Conservation (phyloP, 75 land plant genomes). For the Larix kaempferi region DNA sequence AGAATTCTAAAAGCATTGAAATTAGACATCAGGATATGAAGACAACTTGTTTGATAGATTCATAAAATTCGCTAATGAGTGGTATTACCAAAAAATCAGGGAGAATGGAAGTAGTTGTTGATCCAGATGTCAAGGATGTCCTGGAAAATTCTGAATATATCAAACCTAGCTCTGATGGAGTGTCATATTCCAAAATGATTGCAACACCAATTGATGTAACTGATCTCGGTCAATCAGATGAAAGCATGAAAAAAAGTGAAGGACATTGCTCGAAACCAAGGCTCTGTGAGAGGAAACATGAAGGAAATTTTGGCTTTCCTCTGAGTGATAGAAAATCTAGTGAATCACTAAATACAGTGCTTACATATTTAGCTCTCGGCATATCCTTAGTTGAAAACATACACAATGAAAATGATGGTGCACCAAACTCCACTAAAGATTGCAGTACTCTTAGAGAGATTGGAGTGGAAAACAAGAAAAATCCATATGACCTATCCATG, state of each 20-base stretch:
- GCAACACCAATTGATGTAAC: not conserved
- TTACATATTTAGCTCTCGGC: not conserved
- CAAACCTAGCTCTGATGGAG: not conserved
- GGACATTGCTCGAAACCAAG: not conserved
- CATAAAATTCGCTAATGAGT: slow-evolving; percentile 6
- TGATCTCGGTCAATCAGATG: not conserved
- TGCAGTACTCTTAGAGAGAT: not conserved
- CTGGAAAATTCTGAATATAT: not conserved
- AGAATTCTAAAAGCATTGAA: slow-evolving; percentile 3
- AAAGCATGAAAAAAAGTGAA: not conserved
- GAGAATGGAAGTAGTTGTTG: not conserved
- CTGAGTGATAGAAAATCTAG: not conserved
- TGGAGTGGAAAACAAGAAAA: slow-evolving; percentile 1
- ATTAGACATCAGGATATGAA: not conserved
- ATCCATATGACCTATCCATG: not conserved
- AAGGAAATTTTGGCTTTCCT: not conserved
- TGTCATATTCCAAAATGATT: not conserved
- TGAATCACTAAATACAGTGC: not conserved
- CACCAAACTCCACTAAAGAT: not conserved
- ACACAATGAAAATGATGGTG: not conserved
- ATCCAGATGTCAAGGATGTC: not conserved
- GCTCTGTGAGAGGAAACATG: not conserved
- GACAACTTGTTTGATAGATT: not conserved
- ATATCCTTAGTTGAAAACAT: not conserved
- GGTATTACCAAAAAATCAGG: slow-evolving; percentile 1